Conservation (phyloP, 176 grass and related monocot species). For the Bolboschoenus planiculmis region DNA sequence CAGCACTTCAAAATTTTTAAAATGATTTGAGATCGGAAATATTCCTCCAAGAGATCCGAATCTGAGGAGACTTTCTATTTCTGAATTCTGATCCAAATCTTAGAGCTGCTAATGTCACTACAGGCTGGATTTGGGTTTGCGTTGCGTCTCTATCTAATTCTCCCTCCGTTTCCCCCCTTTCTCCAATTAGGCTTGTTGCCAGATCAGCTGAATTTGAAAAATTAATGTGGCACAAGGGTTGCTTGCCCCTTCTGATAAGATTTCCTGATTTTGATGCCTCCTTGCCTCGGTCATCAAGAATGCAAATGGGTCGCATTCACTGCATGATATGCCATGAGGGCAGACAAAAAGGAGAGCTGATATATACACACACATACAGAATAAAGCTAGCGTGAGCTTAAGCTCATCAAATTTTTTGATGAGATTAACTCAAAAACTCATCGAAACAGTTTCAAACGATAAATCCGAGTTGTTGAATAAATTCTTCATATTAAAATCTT, state of each 20-base stretch:
- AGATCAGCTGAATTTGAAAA: background rate
- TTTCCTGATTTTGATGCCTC: background rate
- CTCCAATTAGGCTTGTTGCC: background rate
- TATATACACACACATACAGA: too few relatives aligned
- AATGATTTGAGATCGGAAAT: background rate
- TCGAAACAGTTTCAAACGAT: too few relatives aligned
- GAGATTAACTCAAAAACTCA: too few relatives aligned
- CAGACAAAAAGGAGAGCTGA: too few relatives aligned
- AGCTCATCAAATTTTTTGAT: too few relatives aligned
- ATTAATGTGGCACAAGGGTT: background rate
- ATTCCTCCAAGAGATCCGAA: conserved; percentile 7
- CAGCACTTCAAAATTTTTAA: background rate
- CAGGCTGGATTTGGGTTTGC: conserved; percentile 12
- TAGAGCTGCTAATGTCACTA: background rate
- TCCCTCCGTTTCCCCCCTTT: background rate
- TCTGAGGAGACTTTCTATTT: background rate
- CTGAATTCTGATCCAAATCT: background rate
- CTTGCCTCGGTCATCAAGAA: too few relatives aligned
- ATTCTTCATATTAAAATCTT: too few relatives aligned
- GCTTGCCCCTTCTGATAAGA: background rate
- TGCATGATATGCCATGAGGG: too few relatives aligned
- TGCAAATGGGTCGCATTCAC: background rate
- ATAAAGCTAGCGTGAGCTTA: too few relatives aligned
- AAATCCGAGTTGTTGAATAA: too few relatives aligned
- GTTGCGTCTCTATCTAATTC: background rate